Evolutionary conservation across 2,329 filamentous ascomycete genomes (phyloP), one percentile per base, ranked within the genome.

Genomic region (Ophiostoma ulmi): DNA sequence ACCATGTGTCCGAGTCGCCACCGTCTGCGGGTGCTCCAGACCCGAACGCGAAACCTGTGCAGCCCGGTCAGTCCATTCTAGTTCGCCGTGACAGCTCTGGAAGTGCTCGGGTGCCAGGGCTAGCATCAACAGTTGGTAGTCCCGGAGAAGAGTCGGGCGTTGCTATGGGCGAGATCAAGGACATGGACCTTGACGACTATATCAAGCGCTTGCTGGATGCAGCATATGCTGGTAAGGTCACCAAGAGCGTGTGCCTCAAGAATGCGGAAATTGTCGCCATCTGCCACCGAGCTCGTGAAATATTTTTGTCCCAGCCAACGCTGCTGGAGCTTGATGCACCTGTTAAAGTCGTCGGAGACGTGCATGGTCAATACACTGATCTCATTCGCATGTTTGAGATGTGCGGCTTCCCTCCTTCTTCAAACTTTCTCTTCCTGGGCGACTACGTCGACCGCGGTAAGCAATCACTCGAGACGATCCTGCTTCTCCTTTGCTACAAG

Each of bases 371-470:
- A 80, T 98, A 97, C 79, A 97, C 93, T 13, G 94, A 98, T 80
- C 83, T 98, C 69, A 96, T 98, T 77, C 90, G 94, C 74, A 92
- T 98, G 87, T 98, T 98, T 77, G 94, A 98, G 80, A 97, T 97
- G 94, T 97, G 94, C 78, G 94, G 94, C 5, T 98, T 97, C 77
- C 94, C 94, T 8, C 94, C 94, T 1, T 90, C 87, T 73, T 88
- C 93, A 55, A 98, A 98, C 82, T 98, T 93, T 78, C 86, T 98
- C 68, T 98, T 97, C 87, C 91, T 99, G 68, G 95, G 95, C 76
- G 95, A 99, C 80, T 99, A 99, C 78, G 95, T 99, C 77, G 95
- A 99, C 81, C 90, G 95, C 84, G 95, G 95, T 84, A 98, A 99
- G 87, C 95, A 99, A 83, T 97, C 94, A 52, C 90, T 99, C 70